Conservation (phyloP, 768 basidiomycete genomes). For the Lactifluus hygrophoroides region DNA sequence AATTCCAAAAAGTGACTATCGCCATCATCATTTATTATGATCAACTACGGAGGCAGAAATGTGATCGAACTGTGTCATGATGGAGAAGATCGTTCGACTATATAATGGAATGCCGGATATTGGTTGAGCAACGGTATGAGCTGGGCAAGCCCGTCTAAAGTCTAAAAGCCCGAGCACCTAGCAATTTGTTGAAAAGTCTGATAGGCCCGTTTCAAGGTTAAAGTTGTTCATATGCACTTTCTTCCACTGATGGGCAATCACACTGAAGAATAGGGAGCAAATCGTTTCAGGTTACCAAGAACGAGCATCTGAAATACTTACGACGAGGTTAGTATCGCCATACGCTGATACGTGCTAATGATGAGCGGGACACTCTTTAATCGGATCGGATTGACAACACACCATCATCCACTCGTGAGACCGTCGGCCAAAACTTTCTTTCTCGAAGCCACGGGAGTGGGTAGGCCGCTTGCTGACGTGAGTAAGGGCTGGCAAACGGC, state of each 20-base stretch:
- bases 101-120: constrained; percentile 29
- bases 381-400: constrained; percentile 25
- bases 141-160: constrained; percentile 35
- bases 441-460: constrained; percentile 74
- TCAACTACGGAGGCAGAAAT: background rate
- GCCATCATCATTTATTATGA: background rate
- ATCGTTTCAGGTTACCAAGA: background rate
- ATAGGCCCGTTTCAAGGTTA: constrained; percentile 18
- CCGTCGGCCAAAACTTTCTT: constrained; percentile 96
- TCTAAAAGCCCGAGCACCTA: constrained; percentile 40
- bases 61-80: background rate
- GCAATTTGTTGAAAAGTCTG: constrained; percentile 17
- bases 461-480: constrained; percentile 84
- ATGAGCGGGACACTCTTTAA: background rate
- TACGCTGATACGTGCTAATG: constrained; percentile 48
- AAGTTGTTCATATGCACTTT: constrained; percentile 39
- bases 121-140: constrained; percentile 52
- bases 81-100: background rate
- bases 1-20: too few species aligned
- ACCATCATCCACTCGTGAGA: constrained; percentile 92
- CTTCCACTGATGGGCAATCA: constrained; percentile 81
- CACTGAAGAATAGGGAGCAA: constrained; percentile 41
- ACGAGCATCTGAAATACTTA: constrained; percentile 33
- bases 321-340: constrained; percentile 86
- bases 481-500: constrained; percentile 57